Evolutionary conservation across 2,329 filamentous ascomycete species (phyloP), one percentile per base, ranked within the genome.

Genomic region (Parastagonospora nodorum): DNA sequence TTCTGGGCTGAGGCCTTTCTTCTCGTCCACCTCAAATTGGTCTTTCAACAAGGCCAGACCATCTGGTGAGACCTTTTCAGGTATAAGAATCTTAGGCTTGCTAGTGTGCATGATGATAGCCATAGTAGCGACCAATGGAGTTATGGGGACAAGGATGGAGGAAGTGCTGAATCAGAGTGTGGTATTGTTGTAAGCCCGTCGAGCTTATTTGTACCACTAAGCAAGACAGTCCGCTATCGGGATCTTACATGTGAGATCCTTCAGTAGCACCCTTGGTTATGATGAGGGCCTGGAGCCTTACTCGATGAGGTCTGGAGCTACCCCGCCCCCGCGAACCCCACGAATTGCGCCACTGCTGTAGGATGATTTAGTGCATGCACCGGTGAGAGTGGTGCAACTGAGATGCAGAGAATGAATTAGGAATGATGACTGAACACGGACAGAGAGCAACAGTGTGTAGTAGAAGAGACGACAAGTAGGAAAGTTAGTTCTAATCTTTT

Each of bases 61-160:
- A 71, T 93, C 89, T n/a, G 85, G 78, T 1, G 89, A 92, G 38
- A 93, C 82, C 70, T 91, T 92, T 68, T 93, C 89, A 1, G 89
- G 86, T 35, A 92, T 88, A 27, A 94, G 82, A 55, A 92, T 78
- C 66, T 80, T 83, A 1, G 78, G 74, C 35, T 69, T 73, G 15
- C 63, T 50, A 28, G 59, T 57, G 24, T 66, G 55, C 14, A 61
- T 54, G 27, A 64, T 47, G 30, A 72, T 67, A 27, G 70, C 50
- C 73, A 74, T 75, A 7, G 40, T 33, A 8, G 32, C 2, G 37
- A 14, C 2, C n/a, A 14, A 28, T 19, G 15, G 12, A 7, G 19
- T 12, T 8, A 29, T 29, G 19, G 19, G 3, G 19, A 5, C 5
- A 3, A 5, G 5, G 3, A 3, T 24, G 19, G 19, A 3, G 3